Base-by-base conservation (phyloP, 371 early-diverging fungal genomes). In the Mucor plumbeus region DNA sequence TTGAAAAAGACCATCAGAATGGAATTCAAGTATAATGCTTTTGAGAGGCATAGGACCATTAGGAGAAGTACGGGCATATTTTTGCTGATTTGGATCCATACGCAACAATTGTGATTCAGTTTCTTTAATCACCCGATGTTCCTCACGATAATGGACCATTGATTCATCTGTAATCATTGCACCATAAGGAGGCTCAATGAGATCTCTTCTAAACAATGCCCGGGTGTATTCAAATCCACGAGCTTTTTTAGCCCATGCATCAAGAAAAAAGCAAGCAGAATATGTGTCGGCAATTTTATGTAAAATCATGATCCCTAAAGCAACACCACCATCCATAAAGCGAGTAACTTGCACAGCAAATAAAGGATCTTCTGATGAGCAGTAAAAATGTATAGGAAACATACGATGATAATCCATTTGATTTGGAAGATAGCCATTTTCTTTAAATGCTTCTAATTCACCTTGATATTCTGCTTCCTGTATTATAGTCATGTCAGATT, bases 371-470 rank as follows among this genome's bases (percentile, higher is more conserved):
- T 73, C 59, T 3, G 71, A 47, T 0, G 70, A 67, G 14, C 67
- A 67, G 35, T 80, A 80, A 47, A 80, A 80, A 41, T 80, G 80
- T n/a, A 80, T 76, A 26, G 80, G 77, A 41, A 80, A 77, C 69
- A 80, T 67, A 39, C 64, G 71, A 43, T 80, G 77, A 53, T 80
- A 80, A 43, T 80, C 80, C 68, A 80, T 66, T 48, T 75, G 75
- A 56, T 50, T 74, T 0, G 80, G 77, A 15, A 80, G 36, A 61
- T 80, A 80, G 7, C 80, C 80, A 31, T 65, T 58, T 31, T 64
- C 40, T 44, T 50, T 64, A 44, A 73, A 77, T 3, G 31, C 48
- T 21, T 64, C 66, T 17, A 80, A 54, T 13, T 64, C 64, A 1
- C 65, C 68, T 36, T 67, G 55, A 34, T 80, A 80, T 14, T 65